Evolutionary conservation across 1,139 yeast genomes (phyloP), one percentile per base, ranked within the genome.

Genomic region (Geotrichum candidum): DNA sequence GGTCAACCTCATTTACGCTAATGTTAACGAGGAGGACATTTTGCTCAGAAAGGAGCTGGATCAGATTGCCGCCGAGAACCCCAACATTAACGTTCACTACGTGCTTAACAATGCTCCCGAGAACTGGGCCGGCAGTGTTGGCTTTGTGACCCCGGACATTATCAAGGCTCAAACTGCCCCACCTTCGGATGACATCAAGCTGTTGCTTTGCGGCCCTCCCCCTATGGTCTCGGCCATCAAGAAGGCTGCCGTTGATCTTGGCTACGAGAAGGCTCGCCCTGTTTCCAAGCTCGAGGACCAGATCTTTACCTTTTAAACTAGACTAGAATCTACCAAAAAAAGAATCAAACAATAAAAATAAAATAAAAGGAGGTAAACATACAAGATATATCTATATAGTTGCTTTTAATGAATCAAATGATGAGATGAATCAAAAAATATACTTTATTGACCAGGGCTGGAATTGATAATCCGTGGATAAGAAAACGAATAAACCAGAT

Each of bases 181-280:
- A 63, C 83, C 90, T 46, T 72, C 82, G 45, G 64, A 67, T 66
- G 85, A 85, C 68, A 78, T 83, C 64, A 89, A 88, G 80, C 77
- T 92, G 65, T 83, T 92, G 72, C 77, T 92, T 63, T 92, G 98
- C 77, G 97, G 98, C 52, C 97, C 97, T 61, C 96, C 96, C 65
- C 88, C 88, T 61, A 86, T 88, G 91, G 83, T 84, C 59, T 80
- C 85, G 58, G 83, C 88, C 62, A 80, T 86, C 72, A 90, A 90
- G 80, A 89, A 86, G 78, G 87, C 87, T 61, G 90, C 95, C 48
- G 77, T 78, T 27, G 79, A 76, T 60, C 80, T 91, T 69, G 97
- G 96, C 27, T 92, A 78, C 76, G 82, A 83, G 60, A 90, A 90
- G 82, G 90, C 96, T 59, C 87, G 85, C 75, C 95, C 96, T 6